phyloP scores from a whole-genome alignment of 371 early-diverging fungal species.

The Batrachochytrium dendrobatidis region DNA sequence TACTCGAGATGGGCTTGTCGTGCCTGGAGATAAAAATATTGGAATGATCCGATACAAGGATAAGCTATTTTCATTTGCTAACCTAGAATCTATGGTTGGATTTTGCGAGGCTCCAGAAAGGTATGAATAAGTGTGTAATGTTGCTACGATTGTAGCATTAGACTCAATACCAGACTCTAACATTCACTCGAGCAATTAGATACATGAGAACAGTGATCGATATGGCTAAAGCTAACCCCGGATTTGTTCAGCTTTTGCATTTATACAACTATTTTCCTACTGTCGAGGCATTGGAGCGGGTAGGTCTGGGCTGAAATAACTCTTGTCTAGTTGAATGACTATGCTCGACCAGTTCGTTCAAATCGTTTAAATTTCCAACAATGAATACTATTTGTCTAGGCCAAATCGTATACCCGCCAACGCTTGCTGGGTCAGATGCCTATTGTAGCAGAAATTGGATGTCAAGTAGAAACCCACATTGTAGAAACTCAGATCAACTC shows the following conservation, averaged over 20 bases:
- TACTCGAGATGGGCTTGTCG: constrained; percentile 32
- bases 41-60: constrained; percentile 43
- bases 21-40: constrained; percentile 43
- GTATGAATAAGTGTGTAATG: constrained; percentile 8
- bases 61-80: constrained; percentile 35
- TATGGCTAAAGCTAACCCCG: constrained; percentile 29
- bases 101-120: constrained; percentile 39
- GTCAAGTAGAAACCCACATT: constrained; percentile 48
- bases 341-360: background rate
- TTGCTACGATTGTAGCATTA: background rate
- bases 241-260: constrained; percentile 43
- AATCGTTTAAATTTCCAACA: background rate
- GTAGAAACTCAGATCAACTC: constrained; percentile 34
- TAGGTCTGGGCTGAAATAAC: constrained; percentile 9
- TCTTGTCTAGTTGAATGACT: background rate
- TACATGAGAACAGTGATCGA: constrained; percentile 37
- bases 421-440: constrained; percentile 39
- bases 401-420: constrained; percentile 40
- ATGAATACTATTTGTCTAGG: constrained; percentile 15
- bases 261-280: constrained; percentile 48
- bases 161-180: background rate
- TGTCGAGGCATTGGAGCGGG: constrained; percentile 46
- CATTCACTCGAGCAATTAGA: too few species aligned
- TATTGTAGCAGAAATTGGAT: constrained; percentile 39
- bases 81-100: constrained; percentile 21